Evolutionary conservation across 129 eudicot genomes (phyloP), one percentile per base, ranked within the genome.

Genomic region (Escallonia rubra): DNA sequence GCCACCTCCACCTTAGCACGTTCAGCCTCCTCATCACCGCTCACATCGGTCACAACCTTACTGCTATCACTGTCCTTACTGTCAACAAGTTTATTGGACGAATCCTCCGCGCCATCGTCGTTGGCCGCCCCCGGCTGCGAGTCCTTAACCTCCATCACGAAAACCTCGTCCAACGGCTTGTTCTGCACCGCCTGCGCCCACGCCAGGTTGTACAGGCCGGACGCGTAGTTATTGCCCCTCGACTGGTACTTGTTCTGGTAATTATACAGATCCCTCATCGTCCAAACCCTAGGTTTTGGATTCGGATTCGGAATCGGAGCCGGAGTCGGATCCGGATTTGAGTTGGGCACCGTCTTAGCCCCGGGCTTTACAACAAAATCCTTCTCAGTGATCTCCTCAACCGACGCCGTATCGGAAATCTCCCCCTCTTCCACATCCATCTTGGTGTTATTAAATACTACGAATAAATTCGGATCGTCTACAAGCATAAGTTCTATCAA

Each of bases 111-210:
- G 53, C 61, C 48, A 68, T 58, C 71, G 43, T 44, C 10, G 15
- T 52, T 68, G 10, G 49, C 56, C 73, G 66, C 52, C 4, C 49
- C 15, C 12, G 47, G 75, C 41, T 58, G 72, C 1, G 16, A 63
- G 41, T 69, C 74, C 57, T 69, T 76, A 43, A 72, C 76, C 68
- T 80, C 86, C 84, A 76, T 79, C 10, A 80, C 82, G 16, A 89
- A 63, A 73, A 80, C 82, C 42, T 85, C 90, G 49, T 81, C 89
- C 59, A 94, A 74, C 6, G 99, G 97, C 80, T 94, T 94, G 69
- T 94, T 94, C 75, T 94, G 90, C 14, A 94, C 99, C 4, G 97
- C 99, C 76, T 90, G 96, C 10, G 97, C 93, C 99, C 99, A 94
- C 1, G 99, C 99, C 47, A 94, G 74, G 77, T 87, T 89, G 76